phyloP scores from a whole-genome alignment of 2,329 filamentous ascomycete genomes.

The Fusarium fracticaudum region DNA sequence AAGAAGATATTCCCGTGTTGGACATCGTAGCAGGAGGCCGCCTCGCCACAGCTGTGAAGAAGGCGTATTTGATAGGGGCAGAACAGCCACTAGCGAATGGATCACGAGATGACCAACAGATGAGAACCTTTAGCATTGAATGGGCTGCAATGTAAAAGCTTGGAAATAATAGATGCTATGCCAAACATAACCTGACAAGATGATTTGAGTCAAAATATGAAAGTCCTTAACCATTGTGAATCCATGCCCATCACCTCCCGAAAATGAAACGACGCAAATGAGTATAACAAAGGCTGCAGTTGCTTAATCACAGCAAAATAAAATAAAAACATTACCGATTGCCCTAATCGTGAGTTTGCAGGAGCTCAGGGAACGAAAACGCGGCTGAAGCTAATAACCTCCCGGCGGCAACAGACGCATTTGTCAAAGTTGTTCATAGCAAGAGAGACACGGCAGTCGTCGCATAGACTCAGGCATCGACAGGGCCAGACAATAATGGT shows the following conservation, averaged over 20 bases:
- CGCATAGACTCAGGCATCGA: conserved; percentile 91
- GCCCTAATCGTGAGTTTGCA: neutral
- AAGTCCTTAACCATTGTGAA: conserved; percentile 1
- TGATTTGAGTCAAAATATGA: conserved; percentile 2
- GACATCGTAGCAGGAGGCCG: conserved; percentile 88
- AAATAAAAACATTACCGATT: neutral
- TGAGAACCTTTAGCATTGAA: conserved; percentile 86
- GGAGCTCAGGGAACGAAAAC: conserved; percentile 78
- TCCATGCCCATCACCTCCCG: conserved; percentile 23
- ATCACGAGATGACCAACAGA: conserved; percentile 48
- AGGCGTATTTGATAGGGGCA: conserved; percentile 88
- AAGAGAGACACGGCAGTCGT: conserved; percentile 91
- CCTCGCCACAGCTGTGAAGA: conserved; percentile 94
- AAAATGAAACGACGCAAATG: conserved; percentile 9
- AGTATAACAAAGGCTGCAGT: conserved; percentile 42
- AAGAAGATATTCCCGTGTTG: conserved; percentile 84
- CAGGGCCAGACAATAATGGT: conserved; percentile 97
- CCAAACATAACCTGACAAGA: conserved; percentile 8
- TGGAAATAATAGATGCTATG: conserved; percentile 18
- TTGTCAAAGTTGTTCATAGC: conserved; percentile 98
- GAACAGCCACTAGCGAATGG: conserved; percentile 53
- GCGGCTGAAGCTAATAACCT: conserved; percentile 88
- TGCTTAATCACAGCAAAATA: neutral
- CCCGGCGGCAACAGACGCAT: conserved; percentile 91
- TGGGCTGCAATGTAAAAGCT: conserved; percentile 86